Percentiles rank a stretch among this genome's conserved stretches.
Conservation (phyloP, 306 rosid genomes). For the Purshia tridentata region DNA sequence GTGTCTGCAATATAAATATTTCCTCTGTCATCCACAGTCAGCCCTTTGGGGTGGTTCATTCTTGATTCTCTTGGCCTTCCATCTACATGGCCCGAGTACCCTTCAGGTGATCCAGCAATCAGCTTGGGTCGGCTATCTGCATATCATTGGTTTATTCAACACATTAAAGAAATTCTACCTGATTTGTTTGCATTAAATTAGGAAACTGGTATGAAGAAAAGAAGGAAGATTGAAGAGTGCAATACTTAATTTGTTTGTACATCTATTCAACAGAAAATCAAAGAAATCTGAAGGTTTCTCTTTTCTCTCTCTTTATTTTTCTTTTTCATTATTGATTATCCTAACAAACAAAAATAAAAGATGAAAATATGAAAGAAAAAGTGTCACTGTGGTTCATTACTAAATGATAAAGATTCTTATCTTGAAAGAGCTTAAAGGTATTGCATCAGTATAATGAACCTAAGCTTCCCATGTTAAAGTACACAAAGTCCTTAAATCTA, state of each 20-base stretch:
- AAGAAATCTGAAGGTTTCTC: not conserved
- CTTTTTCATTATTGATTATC: not conserved
- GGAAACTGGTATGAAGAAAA: not conserved
- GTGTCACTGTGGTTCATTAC: not conserved
- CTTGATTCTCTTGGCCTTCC: conserved; percentile 92
- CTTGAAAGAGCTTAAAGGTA: conserved; percentile 26
- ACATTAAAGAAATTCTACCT: conserved; percentile 5
- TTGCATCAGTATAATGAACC: not conserved
- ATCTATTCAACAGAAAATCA: not conserved
- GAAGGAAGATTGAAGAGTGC: not conserved
- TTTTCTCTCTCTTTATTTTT: not conserved
- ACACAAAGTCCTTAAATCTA: conserved; percentile 11
- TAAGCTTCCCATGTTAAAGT: conserved; percentile 16
- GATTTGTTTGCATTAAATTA: too few relatives aligned
- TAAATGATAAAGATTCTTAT: conserved; percentile 5
- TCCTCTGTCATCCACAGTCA: conserved; percentile 78
- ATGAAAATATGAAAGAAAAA: conserved; percentile 16
- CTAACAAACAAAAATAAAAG: conserved; percentile 13
- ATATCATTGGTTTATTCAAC: conserved; percentile 34
- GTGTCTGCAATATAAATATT: conserved; percentile 94
- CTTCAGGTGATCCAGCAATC: conserved; percentile 89
- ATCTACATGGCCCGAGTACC: conserved; percentile 85
- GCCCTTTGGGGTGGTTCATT: conserved; percentile 89
- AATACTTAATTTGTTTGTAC: not conserved
- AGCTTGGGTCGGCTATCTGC: conserved; percentile 90